Conservation (phyloP, 2,329 filamentous ascomycete genomes). For the Coniosporium tulheliwenetii region DNA sequence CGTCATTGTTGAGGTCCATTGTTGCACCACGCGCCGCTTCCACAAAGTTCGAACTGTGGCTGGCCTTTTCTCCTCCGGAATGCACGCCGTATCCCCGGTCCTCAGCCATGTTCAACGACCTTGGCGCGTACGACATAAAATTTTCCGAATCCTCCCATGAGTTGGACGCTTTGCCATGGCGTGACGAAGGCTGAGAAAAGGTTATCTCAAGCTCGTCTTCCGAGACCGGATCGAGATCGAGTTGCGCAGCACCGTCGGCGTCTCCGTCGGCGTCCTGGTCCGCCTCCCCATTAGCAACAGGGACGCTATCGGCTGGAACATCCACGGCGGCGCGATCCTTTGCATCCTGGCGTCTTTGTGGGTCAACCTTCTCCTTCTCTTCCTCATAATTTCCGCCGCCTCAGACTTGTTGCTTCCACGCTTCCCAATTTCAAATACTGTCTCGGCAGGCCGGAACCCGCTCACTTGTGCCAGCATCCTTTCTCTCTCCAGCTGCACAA, state of each 20-base stretch:
- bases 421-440: conserved; percentile 86
- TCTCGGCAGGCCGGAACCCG: conserved; percentile 78
- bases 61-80: conserved; percentile 46
- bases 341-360: conserved; percentile 29
- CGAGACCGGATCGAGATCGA: conserved; percentile 26
- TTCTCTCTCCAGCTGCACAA: conserved; percentile 55
- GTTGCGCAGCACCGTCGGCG: conserved; percentile 17
- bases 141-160: conserved; percentile 73
- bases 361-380: conserved; percentile 52
- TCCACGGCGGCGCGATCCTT: conserved; percentile 19
- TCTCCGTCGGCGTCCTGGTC: conserved; percentile 20
- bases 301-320: conserved; percentile 15
- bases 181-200: conserved; percentile 20
- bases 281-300: conserved; percentile 23
- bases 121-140: conserved; percentile 93
- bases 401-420: conserved; percentile 43
- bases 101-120: conserved; percentile 65
- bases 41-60: conserved; percentile 54
- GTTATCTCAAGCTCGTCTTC: conserved; percentile 40
- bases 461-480: conserved; percentile 82
- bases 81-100: conserved; percentile 90
- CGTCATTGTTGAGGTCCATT: conserved; percentile 89
- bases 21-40: conserved; percentile 72
- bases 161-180: conserved; percentile 10
- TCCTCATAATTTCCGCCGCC: conserved; percentile 62